Base-by-base conservation (phyloP, 2,329 filamentous ascomycete genomes). In the Phialocephala subalpina region DNA sequence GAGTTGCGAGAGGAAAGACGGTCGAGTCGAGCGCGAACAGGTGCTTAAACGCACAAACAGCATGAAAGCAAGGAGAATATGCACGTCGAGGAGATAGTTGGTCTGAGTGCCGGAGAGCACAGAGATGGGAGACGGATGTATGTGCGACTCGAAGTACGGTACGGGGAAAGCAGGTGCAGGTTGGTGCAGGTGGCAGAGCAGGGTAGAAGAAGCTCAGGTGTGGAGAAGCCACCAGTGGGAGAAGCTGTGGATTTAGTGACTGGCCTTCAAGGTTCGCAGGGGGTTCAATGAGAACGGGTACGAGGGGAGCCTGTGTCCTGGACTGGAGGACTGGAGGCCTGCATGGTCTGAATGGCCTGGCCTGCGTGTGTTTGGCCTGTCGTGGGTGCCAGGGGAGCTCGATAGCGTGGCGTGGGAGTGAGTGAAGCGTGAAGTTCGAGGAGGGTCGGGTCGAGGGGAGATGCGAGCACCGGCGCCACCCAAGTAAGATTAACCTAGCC, bases 11-110 rank as follows among this genome's bases (percentile, higher is more conserved):
- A 58, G 57, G 64, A 62, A 65, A 64, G 57, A 66, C 60, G 65
- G 66, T 68, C 52, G 64, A 66, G 65, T 69, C 60, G 72, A 72
- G 68, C 65, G 68, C 66, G 58, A 67, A 66, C 62, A 63, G 64
- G 56, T 73, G 69, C 60, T 67, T 73, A 69, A 68, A 73, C 72
- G 71, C 69, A 66, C 70, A 69, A 67, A 68, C 63, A 72, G 68
- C 67, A 68, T 68, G 71, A 71, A 70, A 68, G 71, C 67, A 71
- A 66, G 67, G 53, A 62, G 64, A 69, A 67, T 62, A 72, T 71
- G 70, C 65, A 72, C 53, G 52, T 65, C 62, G 60, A 47, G 60
- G 47, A 56, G 62, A 33, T 8, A 42, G 64, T 58, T n/a, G 29
- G 63, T 65, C 33, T 62, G 61, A 66, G 66, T 70, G 66, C 66